These are phyloP conservation scores for Alternaria burnsii DNA, from an alignment of 2,329 filamentous ascomycete genomes.

Conservation along the genomic window DNA sequence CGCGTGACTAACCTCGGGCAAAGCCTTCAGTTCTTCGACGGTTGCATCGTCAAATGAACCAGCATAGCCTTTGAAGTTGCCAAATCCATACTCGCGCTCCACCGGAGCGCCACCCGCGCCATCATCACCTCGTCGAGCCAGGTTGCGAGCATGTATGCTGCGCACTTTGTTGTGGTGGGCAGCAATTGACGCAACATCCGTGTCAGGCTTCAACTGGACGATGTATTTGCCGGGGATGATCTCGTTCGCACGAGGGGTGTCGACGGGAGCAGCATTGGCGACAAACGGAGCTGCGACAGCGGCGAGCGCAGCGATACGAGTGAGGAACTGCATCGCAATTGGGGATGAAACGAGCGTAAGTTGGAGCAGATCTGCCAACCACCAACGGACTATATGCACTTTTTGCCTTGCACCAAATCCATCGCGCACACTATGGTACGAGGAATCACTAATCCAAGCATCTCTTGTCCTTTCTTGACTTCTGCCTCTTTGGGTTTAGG, in stretches of 20 bases:
- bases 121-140: conserved; percentile 28
- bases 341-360: neutral
- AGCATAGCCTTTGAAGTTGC: conserved; percentile 44
- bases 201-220: conserved; percentile 52
- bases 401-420: conserved; percentile 1
- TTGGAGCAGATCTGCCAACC: neutral
- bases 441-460: neutral
- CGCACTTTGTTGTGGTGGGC: conserved; percentile 39
- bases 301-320: conserved; percentile 34
- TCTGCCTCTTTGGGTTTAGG: conserved; percentile 7
- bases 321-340: conserved; percentile 40
- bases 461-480: conserved; percentile 13
- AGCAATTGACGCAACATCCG: conserved; percentile 34
- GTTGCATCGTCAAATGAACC: conserved; percentile 43
- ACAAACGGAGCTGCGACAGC: conserved; percentile 35
- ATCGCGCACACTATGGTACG: neutral
- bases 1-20: conserved; percentile 33
- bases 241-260: conserved; percentile 9
- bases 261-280: conserved; percentile 31
- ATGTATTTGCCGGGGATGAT: conserved; percentile 55
- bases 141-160: conserved; percentile 41
- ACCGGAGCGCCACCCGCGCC: conserved; percentile 25
- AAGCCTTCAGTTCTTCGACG: conserved; percentile 37
- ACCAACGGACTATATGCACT: conserved; percentile 3
- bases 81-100: conserved; percentile 42